A percentile compares a stretch with the other conserved stretches of the same genome.
Conservation (phyloP, 2,329 filamentous ascomycete species). For the Fusarium longipes region DNA sequence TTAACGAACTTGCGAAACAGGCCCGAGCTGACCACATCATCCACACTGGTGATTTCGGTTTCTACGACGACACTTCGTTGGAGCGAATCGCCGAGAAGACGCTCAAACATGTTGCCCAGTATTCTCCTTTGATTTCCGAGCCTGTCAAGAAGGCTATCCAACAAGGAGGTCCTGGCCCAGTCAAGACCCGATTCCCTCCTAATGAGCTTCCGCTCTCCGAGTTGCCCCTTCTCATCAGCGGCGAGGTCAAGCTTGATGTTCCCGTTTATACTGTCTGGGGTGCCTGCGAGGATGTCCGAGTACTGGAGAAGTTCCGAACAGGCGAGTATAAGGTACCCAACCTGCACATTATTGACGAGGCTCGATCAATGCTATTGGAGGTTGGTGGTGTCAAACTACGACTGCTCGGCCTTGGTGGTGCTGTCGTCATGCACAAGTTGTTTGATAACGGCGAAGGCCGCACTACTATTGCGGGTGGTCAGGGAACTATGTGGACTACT, state of each 20-base stretch:
- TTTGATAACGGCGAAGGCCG: slow-evolving; percentile 98
- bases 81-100: slow-evolving; percentile 99
- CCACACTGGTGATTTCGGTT: slow-evolving; percentile 98
- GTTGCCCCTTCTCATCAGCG: slow-evolving; percentile 87
- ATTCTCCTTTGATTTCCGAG: slow-evolving; percentile 92
- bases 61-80: slow-evolving; percentile 95
- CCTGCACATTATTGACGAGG: slow-evolving; percentile 98
- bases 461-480: slow-evolving; percentile 97
- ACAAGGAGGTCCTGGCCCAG: slow-evolving; percentile 75
- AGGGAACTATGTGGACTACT: slow-evolving; percentile 99
- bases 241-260: slow-evolving; percentile 90
- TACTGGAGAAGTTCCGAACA: slow-evolving; percentile 96
- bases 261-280: slow-evolving; percentile 99
- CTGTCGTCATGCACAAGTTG: slow-evolving; percentile 99
- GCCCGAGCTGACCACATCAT: slow-evolving; percentile 97
- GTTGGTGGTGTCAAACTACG: slow-evolving; percentile 96
- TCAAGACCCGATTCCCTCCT: slow-evolving; percentile 86
- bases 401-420: slow-evolving; percentile 90
- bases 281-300: slow-evolving; percentile 96
- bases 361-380: slow-evolving; percentile 93
- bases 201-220: slow-evolving; percentile 92
- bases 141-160: slow-evolving; percentile 75
- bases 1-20: slow-evolving; percentile 96
- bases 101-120: slow-evolving; percentile 97
- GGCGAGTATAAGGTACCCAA: slow-evolving; percentile 98